Conservation (phyloP, 1,139 yeast genomes). For the Komagataea norvegica region DNA sequence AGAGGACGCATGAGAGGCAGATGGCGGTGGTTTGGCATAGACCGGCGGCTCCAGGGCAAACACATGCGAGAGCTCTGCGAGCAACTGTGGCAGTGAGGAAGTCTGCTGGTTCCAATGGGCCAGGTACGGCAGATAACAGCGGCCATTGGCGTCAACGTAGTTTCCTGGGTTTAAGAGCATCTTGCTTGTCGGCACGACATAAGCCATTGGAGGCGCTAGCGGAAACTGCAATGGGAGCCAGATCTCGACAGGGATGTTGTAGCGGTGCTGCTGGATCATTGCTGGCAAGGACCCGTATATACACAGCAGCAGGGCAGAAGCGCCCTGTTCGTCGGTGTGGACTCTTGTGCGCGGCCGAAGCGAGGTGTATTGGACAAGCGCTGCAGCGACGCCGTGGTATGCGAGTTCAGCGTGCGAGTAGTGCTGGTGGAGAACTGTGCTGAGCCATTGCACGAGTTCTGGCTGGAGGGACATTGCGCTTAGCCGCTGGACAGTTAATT, state of each 20-base stretch:
- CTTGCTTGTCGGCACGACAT: conserved; percentile 48
- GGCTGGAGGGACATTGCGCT: conserved; percentile 28
- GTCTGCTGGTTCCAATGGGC: conserved; percentile 45
- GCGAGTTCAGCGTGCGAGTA: conserved; percentile 26
- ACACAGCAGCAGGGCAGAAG: conserved; percentile 54
- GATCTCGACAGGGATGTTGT: conserved; percentile 55
- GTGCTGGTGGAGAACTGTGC: conserved; percentile 13
- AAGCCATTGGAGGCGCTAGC: conserved; percentile 52
- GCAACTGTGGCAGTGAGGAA: conserved; percentile 23
- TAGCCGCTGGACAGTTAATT: too few relatives aligned
- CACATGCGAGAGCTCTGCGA: conserved; percentile 35
- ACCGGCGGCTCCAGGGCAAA: conserved; percentile 49
- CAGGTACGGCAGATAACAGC: conserved; percentile 65
- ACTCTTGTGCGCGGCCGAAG: conserved; percentile 70
- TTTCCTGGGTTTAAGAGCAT: conserved; percentile 56
- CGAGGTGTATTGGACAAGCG: conserved; percentile 45
- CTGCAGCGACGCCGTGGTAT: conserved; percentile 57
- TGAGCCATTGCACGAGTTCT: conserved; percentile 57
- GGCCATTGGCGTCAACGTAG: conserved; percentile 69
- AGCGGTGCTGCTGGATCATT: conserved; percentile 28
- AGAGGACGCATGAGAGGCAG: conserved; percentile 3
- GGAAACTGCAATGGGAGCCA: conserved; percentile 83
- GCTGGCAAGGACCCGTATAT: conserved; percentile 54
- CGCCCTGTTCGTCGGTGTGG: conserved; percentile 57
- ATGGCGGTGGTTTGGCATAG: conserved; percentile 35